Base-by-base conservation (phyloP, 108 stramenopile species). In the Cyclotella choctawhatcheeana region DNA sequence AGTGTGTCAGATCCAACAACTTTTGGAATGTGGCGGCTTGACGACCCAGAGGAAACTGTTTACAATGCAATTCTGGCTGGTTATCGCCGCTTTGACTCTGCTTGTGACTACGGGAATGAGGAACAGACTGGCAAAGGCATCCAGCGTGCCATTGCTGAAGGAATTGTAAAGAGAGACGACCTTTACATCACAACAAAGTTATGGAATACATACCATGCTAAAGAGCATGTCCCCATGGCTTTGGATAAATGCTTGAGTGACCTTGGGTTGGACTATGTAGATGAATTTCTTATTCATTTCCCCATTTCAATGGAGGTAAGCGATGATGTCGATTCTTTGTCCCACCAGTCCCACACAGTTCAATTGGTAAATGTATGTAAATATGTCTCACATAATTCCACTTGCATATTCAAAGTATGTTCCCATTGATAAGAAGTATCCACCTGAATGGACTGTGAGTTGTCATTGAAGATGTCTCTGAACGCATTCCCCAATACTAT, bases 41-140 rank as follows among this genome's bases (percentile, higher is more conserved):
- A 79, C 0, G 73, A 88, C 16, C 82, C 89, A 20, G 74, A 71
- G 30, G 77, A 82, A 33, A 82, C 83, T 25, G 91, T 86, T 0
- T 96, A 91, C 70, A 56, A 88, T 29, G 97, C 97, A 0, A 95
- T 97, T 48, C 35, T 69, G 27, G 70, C 73, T 37, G 95, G 95
- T 53, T 94, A 91, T 52, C 88, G 97, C 53, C 93, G 96, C 8
- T 73, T 98, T 33, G 97, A 98, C 73, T 93, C 89, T 64, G 97
- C 97, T 35, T 95, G 94, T 75, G 97, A 98, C 70, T 98, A 98
- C 76, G 97, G 95, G 0, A 98, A 97, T 76, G 97, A 98, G 77
- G 69, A 67, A 32, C 82, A 91, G 69, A 93, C 95, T 16, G 97
- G 97, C 8, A 64, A 84, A 71, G 97, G 93, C 20, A 98, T 97